Evolutionary conservation across 208 protist species (phyloP).

Genomic region (Leishmania braziliensis): DNA sequence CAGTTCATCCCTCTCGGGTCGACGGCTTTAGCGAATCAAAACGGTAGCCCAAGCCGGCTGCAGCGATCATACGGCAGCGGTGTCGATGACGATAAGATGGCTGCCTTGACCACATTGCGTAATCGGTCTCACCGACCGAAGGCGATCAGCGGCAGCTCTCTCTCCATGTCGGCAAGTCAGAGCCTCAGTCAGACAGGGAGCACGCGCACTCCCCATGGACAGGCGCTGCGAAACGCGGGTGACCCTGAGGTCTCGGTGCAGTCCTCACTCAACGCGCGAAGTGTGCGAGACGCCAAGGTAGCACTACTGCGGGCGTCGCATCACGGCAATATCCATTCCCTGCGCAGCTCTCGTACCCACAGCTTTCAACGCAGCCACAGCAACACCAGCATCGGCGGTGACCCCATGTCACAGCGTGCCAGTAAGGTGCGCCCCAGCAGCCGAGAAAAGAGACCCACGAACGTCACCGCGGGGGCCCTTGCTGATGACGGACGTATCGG

Average conservation of each 20-base stretch:
- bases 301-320: slow-evolving; percentile 27
- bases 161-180: slow-evolving; percentile 26
- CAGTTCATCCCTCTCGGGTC: slow-evolving; percentile 29
- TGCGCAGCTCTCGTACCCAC: slow-evolving; percentile 18
- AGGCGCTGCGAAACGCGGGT: neutral
- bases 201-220: slow-evolving; percentile 16
- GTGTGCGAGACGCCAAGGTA: slow-evolving; percentile 34
- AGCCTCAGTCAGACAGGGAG: slow-evolving; percentile 4
- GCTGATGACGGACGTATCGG: neutral
- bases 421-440: neutral
- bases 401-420: slow-evolving; percentile 8
- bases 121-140: neutral
- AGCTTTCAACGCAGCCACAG: slow-evolving; percentile 26
- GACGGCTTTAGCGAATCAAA: neutral
- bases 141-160: slow-evolving; percentile 10
- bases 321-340: slow-evolving; percentile 6
- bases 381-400: slow-evolving; percentile 11
- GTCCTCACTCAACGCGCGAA: slow-evolving; percentile 4
- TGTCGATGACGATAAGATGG: neutral
- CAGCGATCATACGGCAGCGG: slow-evolving; percentile 16
- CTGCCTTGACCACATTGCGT: slow-evolving; percentile 2
- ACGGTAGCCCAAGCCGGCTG: slow-evolving; percentile 17
- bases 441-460: slow-evolving; percentile 16
- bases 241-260: neutral
- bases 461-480: neutral